Conservation (phyloP, 1,284 basidiomycete genomes). For the Bjerkandera adusta region DNA sequence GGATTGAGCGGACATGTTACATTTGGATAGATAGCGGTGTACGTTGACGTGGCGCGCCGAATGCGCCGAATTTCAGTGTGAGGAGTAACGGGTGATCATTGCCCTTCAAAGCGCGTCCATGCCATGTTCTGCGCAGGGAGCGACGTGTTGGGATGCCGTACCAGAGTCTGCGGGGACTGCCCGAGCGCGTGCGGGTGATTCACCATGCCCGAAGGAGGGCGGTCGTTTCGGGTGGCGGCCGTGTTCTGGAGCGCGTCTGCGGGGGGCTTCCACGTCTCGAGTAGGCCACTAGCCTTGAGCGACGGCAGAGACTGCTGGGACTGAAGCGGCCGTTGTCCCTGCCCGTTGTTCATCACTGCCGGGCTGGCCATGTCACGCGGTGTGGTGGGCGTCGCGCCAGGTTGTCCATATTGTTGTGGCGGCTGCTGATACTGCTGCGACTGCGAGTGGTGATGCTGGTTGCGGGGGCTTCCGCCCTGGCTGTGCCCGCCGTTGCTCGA, state of each 20-base stretch:
- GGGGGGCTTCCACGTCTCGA: slow-evolving; percentile 46
- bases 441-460: slow-evolving; percentile 10
- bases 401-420: slow-evolving; percentile 8
- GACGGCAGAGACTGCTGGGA: slow-evolving; percentile 56
- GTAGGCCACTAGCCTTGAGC: slow-evolving; percentile 66
- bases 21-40: background rate
- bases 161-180: background rate
- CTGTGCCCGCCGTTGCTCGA: slow-evolving; percentile 3
- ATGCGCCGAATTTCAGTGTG: background rate
- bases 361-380: background rate
- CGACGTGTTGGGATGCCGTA: background rate
- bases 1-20: background rate
- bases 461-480: slow-evolving; percentile 4
- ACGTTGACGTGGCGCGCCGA: background rate
- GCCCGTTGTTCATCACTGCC: background rate
- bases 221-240: slow-evolving; percentile 16
- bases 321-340: slow-evolving; percentile 3
- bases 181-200: slow-evolving; percentile 3
- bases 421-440: slow-evolving; percentile 5
- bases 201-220: background rate
- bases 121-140: too few species aligned
- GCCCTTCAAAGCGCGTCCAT: too few species aligned
- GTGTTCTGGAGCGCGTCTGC: slow-evolving; percentile 26
- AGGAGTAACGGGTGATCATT: too few species aligned
- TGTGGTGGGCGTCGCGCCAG: background rate